A percentile compares a stretch with the other conserved stretches of the same genome.
Conservation (phyloP, 192 early-diverging fungal species). For the Lobosporangium transversale region DNA sequence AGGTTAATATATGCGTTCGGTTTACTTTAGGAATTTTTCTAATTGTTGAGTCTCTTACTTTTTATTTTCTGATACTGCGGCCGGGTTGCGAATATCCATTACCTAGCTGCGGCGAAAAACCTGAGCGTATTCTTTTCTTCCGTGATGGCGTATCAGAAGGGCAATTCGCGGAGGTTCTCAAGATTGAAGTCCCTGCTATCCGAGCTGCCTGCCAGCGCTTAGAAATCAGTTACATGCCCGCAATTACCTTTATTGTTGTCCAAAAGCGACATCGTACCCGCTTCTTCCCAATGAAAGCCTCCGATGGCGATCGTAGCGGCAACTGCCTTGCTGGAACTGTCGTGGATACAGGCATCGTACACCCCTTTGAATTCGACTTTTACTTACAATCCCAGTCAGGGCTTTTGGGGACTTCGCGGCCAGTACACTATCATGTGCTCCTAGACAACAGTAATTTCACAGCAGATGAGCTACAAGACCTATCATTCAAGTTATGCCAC, state of each 20-base stretch:
- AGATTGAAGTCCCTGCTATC: constrained; percentile 77
- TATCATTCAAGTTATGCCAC: constrained; percentile 94
- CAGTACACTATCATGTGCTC: constrained; percentile 92
- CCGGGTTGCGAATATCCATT: too few relatives aligned
- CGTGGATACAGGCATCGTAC: constrained; percentile 74
- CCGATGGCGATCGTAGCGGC: constrained; percentile 74
- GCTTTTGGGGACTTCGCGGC: constrained; percentile 93
- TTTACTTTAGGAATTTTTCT: background rate
- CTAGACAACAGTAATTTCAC: constrained; percentile 87
- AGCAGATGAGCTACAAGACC: constrained; percentile 81
- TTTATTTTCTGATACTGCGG: background rate
- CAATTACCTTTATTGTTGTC: constrained; percentile 84
- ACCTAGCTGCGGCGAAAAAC: constrained; percentile 68
- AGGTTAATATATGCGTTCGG: background rate
- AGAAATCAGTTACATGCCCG: constrained; percentile 76
- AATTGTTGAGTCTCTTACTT: constrained; percentile 36
- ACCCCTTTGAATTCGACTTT: constrained; percentile 90
- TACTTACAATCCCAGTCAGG: constrained; percentile 91
- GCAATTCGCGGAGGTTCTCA: constrained; percentile 81
- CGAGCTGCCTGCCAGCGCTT: constrained; percentile 68
- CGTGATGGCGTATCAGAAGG: constrained; percentile 93
- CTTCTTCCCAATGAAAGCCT: constrained; percentile 77
- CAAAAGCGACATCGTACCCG: constrained; percentile 92
- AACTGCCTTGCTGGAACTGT: constrained; percentile 89
- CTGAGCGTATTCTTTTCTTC: constrained; percentile 84